Conservation (phyloP, 768 basidiomycete genomes). For the Hericium alpestre region DNA sequence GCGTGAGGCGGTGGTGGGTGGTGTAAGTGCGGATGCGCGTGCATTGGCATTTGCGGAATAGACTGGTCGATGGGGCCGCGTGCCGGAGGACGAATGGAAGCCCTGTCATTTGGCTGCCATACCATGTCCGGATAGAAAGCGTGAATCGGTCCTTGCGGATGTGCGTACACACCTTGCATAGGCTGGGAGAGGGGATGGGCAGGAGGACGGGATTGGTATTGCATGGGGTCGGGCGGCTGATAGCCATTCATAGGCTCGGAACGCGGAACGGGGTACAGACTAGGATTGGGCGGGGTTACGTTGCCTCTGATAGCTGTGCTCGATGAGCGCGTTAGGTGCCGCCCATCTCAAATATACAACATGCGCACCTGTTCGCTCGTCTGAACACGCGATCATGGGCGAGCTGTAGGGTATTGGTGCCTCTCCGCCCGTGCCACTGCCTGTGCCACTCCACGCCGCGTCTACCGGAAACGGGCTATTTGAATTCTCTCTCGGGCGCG, state of each 20-base stretch:
- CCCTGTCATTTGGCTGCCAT: constrained; percentile 45
- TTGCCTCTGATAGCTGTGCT: constrained; percentile 8
- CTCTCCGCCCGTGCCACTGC: constrained; percentile 23
- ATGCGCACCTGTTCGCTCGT: constrained; percentile 45
- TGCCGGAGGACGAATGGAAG: constrained; percentile 48
- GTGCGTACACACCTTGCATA: neutral
- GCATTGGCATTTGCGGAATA: constrained; percentile 18
- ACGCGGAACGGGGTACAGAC: constrained; percentile 4
- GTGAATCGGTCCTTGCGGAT: neutral
- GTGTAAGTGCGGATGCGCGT: too few relatives aligned
- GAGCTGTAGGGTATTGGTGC: constrained; percentile 29
- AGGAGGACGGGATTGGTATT: neutral
- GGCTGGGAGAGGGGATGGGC: neutral
- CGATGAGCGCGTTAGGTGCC: constrained; percentile 1
- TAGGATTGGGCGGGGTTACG: neutral
- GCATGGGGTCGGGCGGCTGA: neutral
- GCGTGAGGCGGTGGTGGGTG: neutral
- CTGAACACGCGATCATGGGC: constrained; percentile 39
- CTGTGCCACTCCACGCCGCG: constrained; percentile 1
- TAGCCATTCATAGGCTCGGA: neutral
- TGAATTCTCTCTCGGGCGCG: constrained; percentile 13
- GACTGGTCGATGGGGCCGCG: constrained; percentile 28
- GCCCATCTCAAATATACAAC: neutral
- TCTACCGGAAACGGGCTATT: constrained; percentile 16
- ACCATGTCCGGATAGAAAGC: constrained; percentile 21